These are phyloP conservation scores for Penicillium turbatum DNA, from an alignment of 495 filamentous ascomycete genomes.

Conservation along the genomic window DNA sequence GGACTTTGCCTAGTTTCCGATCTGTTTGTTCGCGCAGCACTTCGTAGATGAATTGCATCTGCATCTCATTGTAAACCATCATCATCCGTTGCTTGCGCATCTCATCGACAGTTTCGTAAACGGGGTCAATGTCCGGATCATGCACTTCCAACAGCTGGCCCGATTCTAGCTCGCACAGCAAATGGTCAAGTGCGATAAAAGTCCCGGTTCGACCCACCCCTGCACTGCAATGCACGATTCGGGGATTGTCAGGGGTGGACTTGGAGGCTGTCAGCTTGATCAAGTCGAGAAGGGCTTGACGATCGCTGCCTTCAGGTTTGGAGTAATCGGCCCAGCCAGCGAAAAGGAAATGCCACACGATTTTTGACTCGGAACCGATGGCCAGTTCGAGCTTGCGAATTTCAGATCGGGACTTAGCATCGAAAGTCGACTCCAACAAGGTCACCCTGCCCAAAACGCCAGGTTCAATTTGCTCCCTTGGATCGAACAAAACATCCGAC, in stretches of 20 bases:
- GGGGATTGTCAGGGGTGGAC: conserved; percentile 65
- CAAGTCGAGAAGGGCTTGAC: conserved; percentile 71
- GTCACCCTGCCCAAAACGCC: conserved; percentile 40
- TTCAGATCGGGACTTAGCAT: conserved; percentile 49
- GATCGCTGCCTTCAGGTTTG: conserved; percentile 75
- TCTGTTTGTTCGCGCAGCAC: conserved; percentile 70
- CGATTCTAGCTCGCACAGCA: conserved; percentile 74
- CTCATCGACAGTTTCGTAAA: conserved; percentile 72
- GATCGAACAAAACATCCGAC: conserved; percentile 28
- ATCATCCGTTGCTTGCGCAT: conserved; percentile 86
- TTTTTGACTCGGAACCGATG: conserved; percentile 58
- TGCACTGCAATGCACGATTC: conserved; percentile 89
- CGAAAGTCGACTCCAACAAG: conserved; percentile 43
- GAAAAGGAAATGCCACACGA: conserved; percentile 87
- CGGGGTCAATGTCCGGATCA: conserved; percentile 49
- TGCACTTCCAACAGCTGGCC: conserved; percentile 56
- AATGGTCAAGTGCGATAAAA: conserved; percentile 89
- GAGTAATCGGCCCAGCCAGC: conserved; percentile 92
- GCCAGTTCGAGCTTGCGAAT: conserved; percentile 53
- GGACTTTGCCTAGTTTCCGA: conserved; percentile 43
- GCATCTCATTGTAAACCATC: conserved; percentile 91
- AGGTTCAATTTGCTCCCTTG: conserved; percentile 16
- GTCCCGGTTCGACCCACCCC: conserved; percentile 93
- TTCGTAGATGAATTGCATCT: conserved; percentile 87
- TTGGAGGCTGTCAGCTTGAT: conserved; percentile 71